Conservation (phyloP, 139 green algal genomes). For the Coccomyxa sp. region DNA sequence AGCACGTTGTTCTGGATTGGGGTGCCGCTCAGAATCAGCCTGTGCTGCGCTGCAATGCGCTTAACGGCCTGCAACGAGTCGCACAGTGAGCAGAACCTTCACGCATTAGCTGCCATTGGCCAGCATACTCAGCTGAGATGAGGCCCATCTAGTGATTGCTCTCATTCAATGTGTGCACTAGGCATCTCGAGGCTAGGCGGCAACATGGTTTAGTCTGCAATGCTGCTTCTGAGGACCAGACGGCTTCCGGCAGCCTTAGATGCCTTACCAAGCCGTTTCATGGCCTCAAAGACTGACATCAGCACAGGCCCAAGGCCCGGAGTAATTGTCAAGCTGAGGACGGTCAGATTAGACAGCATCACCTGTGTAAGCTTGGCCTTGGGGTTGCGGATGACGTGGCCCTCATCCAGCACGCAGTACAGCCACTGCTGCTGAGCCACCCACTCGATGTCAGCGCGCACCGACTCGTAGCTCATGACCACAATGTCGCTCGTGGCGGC, state of each 20-base stretch:
- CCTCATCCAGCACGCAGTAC: slow-evolving; percentile 96
- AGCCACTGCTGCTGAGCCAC: slow-evolving; percentile 53
- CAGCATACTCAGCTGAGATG: no score
- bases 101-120: no score
- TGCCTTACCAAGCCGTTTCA: no score
- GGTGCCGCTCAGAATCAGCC: slow-evolving; percentile 87
- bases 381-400: slow-evolving; percentile 91
- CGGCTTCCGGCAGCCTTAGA: no score
- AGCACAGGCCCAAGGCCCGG: no score
- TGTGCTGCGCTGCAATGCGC: slow-evolving; percentile 62
- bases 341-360: not conserved
- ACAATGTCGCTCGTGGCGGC: slow-evolving; percentile 51
- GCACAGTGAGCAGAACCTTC: not conserved
- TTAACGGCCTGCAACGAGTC: slow-evolving; percentile 37
- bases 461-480: slow-evolving; percentile 86
- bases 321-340: no score
- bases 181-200: no score
- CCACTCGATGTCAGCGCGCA: slow-evolving; percentile 70
- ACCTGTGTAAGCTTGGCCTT: slow-evolving; percentile 67
- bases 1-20: slow-evolving; percentile 93
- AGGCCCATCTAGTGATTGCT: no score
- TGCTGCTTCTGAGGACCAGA: no score
- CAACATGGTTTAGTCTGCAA: no score
- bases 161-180: no score
- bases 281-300: no score